These are phyloP conservation scores for Penicillium italicum DNA, from an alignment of 2,329 filamentous ascomycete species.

Conservation along the genomic window DNA sequence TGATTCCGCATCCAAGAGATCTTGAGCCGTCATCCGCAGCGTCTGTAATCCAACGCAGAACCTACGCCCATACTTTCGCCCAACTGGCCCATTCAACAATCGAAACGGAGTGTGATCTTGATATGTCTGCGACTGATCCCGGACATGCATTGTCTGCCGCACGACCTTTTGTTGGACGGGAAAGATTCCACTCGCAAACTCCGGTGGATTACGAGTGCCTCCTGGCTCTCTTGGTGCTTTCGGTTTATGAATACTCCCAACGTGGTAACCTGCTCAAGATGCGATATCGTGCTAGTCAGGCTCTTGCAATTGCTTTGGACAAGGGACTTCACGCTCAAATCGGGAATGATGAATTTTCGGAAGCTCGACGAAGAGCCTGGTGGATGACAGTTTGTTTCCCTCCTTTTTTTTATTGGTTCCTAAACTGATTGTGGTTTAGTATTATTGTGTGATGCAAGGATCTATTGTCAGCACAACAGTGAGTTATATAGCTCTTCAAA, in stretches of 20 bases:
- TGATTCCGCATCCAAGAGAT: constrained; percentile 43
- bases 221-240: constrained; percentile 42
- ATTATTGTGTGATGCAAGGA: constrained; percentile 45
- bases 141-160: constrained; percentile 38
- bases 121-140: constrained; percentile 40
- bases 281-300: constrained; percentile 45
- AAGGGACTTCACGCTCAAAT: constrained; percentile 40
- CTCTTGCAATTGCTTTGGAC: constrained; percentile 43
- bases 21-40: constrained; percentile 34
- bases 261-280: constrained; percentile 47
- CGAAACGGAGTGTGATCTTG: constrained; percentile 44
- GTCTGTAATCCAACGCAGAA: constrained; percentile 37
- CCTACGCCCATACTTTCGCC: constrained; percentile 41
- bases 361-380: constrained; percentile 45
- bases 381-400: constrained; percentile 45
- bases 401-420: background rate
- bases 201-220: constrained; percentile 44
- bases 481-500: constrained; percentile 13
- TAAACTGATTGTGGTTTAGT: constrained; percentile 27
- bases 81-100: constrained; percentile 39
- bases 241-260: constrained; percentile 46
- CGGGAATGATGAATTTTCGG: constrained; percentile 36
- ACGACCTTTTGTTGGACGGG: constrained; percentile 31
- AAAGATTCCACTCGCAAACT: constrained; percentile 37
- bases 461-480: constrained; percentile 46